Evolutionary conservation across 1,284 basidiomycete genomes (phyloP), one percentile per base, ranked within the genome.

Genomic region (Cutaneotrichosporon dermatis): DNA sequence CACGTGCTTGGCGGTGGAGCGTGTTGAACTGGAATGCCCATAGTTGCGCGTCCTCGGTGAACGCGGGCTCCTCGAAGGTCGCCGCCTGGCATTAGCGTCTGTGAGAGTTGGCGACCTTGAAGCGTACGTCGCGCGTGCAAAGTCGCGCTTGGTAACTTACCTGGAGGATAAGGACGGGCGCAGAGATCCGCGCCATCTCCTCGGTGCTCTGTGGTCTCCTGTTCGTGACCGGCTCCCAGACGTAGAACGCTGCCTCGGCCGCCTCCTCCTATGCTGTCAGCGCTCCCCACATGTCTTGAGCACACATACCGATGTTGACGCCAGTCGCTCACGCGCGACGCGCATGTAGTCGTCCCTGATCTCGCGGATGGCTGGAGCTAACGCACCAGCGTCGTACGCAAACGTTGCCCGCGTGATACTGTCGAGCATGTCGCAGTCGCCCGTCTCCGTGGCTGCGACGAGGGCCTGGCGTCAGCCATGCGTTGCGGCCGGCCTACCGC

Each of bases 381-480:
- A 52, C 0, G 54, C 37, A 4, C 62, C 62, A 5, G 58, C 60
- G 35, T 59, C 52, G 37, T 62, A 65, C 25, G 64, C 68, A 46
- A 70, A 69, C 4, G 60, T 58, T 8, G 57, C 61, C 2, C 49
- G 54, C 13, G 64, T 67, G 35, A 72, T 57, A 1, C 44, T 40
- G 35, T 69, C 64, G 25, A 72, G 57, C 2, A 58, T 45, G n/a
- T 69, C 69, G 3, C 12, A 36, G 51, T 70, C 67, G 9, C 59
- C 45, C 1, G 48, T 49, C 8, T 33, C 11, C 1, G 63, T 54
- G 0, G 67, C 65, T 1, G 48, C 39, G 9, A 54, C 44, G 15
- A 68, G 50, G 4, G 59, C 51, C 69, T 71, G 45, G 13, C 7
- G 13, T 56, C 43, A 54, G 44, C n/a, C 16, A 10, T 15, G n/a